Evolutionary conservation across 1,284 basidiomycete genomes (phyloP), one percentile per base, ranked within the genome.

Genomic region (Tilletia horrida): DNA sequence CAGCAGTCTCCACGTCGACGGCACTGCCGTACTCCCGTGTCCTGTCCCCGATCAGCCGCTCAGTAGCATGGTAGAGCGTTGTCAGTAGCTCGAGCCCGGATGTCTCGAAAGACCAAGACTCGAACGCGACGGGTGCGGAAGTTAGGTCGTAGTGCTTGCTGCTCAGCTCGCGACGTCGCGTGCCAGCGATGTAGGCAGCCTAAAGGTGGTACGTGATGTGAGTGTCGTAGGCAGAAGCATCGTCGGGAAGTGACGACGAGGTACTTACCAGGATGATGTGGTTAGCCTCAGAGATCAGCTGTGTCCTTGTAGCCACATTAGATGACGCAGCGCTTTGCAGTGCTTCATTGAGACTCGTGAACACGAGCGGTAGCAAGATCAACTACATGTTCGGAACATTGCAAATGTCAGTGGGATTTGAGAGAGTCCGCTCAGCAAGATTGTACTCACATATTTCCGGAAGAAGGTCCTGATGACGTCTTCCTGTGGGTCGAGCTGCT

Each of bases 91-190:
- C 88, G 66, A 96, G 87, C 57, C 91, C 82, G 0, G 83, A 82
- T 7, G 86, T 84, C 72, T 85, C 85, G 79, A 88, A 92, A 1
- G 92, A 92, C 95, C 95, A 98, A 0, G 91, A 88, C 72, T 90
- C 87, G 66, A 69, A 70, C 0, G 75, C 69, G 23, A 89, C 87
- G 0, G 88, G 88, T 2, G 59, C 67, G 0, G 76, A 66, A 63
- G 87, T 85, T 63, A 97, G 85, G 29, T 90, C 91, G 80, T 97
- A 98, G 6, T 89, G 85, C 2, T 85, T 85, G 2, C 86, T 79
- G 71, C 90, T 89, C 71, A 89, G 87, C 61, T 87, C 85, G 42
- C 93, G 87, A 78, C 90, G 92, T 48, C 88, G 86, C 62, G 88
- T 85, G 0, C 91, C 89, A 2, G 91, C 88, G 71, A 87, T 86